Evolutionary conservation across 345 rosid species (phyloP).

Genomic region (Euphorbia lathyris): DNA sequence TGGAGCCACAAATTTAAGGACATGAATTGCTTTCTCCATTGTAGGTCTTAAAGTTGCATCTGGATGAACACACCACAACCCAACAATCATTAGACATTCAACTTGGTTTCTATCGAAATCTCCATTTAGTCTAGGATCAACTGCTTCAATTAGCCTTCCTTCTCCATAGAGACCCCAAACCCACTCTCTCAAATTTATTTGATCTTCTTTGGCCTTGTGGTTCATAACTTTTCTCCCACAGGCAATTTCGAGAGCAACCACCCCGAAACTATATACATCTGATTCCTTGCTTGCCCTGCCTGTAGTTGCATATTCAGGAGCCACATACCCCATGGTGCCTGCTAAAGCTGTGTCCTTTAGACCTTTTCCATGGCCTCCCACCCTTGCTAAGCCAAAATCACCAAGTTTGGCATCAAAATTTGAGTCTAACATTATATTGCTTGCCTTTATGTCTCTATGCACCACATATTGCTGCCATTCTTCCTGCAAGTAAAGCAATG

Average conservation of each 20-base stretch:
- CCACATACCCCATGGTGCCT: constrained; percentile 27
- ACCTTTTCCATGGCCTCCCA: constrained; percentile 22
- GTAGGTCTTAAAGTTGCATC: not conserved
- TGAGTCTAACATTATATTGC: constrained; percentile 14
- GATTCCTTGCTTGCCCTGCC: constrained; percentile 31
- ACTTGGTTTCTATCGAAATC: not conserved
- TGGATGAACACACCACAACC: constrained; percentile 6
- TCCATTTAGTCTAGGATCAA: not conserved
- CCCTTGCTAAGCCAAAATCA: constrained; percentile 23
- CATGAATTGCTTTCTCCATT: not conserved
- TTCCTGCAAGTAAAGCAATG: not conserved
- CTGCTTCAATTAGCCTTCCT: constrained; percentile 7
- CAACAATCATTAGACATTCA: not conserved
- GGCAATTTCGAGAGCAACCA: constrained; percentile 33
- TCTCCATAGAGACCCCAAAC: constrained; percentile 9
- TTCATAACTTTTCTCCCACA: not conserved
- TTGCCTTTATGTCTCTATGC: constrained; percentile 13
- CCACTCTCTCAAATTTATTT: constrained; percentile 1
- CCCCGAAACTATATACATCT: constrained; percentile 34
- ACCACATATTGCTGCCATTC: constrained; percentile 5
- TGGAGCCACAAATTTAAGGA: not conserved
- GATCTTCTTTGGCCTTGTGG: not conserved
- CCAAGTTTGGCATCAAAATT: constrained; percentile 9
- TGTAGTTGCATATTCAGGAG: constrained; percentile 20
- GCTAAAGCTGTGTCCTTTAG: constrained; percentile 17